Base-by-base conservation (phyloP, 78 protist genomes). In the Neovahlkampfia damariscottae region DNA sequence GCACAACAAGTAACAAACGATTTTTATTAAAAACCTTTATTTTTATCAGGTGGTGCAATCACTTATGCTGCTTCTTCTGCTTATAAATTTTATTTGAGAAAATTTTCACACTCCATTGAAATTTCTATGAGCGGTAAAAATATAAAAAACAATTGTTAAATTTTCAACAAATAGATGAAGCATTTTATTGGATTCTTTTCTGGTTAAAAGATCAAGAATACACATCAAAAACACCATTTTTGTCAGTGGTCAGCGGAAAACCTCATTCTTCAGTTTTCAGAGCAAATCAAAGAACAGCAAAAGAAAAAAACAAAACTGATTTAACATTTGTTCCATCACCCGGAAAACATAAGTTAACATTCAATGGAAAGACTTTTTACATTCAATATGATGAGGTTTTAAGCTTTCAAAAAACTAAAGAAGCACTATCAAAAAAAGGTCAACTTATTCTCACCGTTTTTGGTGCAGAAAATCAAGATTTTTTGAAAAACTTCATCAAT, bases 391-490 rank as follows among this genome's bases (percentile, higher is more conserved):
- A 27, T 9, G 27, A 71, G 8, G 76, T 69, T 4, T 68, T 69
- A 6, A 73, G 67, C 31, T 5, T 27, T 19, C 27, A 71, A 9
- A 32, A 4, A 8, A 71, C 70, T 4, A 69, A 3, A 10, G 82
- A 78, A 8, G 71, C 67, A n/a, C n/a, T n/a, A n/a, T n/a, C n/a
- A n/a, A n/a, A n/a, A 27, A 8, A 67, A n/a, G 82, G 70, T 38
- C 34, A 39, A 9, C 0, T 30, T 32, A 28, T 2, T 27, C 10
- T 75, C 2, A 3, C 5, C 29, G 2, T 70, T 19, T 0, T 39
- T 3, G 79, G 79, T n/a, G n/a, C n/a, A n/a, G 7, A 2, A 0
- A 1, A 8, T 30, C 19, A 29, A 59, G 3, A 34, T 7, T 27
- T 41, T 2, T 38, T 80, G 9, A 27, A 27, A 1, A 35, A 3